Evolutionary conservation across 2,329 filamentous ascomycete species (phyloP).

Genomic region (Teratosphaeria pseudoeucalypti): DNA sequence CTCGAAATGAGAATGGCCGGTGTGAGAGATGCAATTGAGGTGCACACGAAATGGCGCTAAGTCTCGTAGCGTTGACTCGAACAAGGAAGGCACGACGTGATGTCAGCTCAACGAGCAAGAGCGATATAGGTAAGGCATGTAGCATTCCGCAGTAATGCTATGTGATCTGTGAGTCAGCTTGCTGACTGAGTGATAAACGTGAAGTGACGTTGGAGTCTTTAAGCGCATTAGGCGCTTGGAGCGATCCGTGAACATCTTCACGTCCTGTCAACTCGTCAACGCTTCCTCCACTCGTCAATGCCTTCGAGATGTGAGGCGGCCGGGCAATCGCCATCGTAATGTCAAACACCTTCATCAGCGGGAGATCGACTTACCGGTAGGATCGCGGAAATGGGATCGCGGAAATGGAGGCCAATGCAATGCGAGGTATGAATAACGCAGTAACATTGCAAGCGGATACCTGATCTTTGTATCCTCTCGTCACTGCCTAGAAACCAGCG

Average conservation of each 20-base stretch:
- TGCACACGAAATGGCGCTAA: background rate
- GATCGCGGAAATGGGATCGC: too few species aligned
- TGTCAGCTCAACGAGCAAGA: background rate
- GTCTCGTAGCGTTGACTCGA: background rate
- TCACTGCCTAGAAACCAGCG: background rate
- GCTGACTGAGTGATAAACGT: too few species aligned
- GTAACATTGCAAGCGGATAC: background rate
- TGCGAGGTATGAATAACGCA: background rate
- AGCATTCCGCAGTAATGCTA: background rate
- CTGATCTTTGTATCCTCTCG: background rate
- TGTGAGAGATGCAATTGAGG: background rate
- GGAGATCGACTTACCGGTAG: too few species aligned
- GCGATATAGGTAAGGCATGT: background rate
- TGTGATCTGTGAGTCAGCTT: background rate
- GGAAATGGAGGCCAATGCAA: too few species aligned
- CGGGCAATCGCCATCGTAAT: too few species aligned
- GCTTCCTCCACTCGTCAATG: too few species aligned
- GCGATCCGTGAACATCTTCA: too few species aligned
- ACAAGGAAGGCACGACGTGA: background rate
- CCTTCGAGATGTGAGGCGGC: too few species aligned
- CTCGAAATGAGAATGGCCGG: background rate
- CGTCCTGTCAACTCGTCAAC: too few species aligned
- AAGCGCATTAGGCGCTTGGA: too few species aligned
- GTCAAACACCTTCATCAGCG: too few species aligned
- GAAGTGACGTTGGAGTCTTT: too few species aligned